Conservation (phyloP, 2,329 filamentous ascomycete genomes). For the Fusarium sublunatum region DNA sequence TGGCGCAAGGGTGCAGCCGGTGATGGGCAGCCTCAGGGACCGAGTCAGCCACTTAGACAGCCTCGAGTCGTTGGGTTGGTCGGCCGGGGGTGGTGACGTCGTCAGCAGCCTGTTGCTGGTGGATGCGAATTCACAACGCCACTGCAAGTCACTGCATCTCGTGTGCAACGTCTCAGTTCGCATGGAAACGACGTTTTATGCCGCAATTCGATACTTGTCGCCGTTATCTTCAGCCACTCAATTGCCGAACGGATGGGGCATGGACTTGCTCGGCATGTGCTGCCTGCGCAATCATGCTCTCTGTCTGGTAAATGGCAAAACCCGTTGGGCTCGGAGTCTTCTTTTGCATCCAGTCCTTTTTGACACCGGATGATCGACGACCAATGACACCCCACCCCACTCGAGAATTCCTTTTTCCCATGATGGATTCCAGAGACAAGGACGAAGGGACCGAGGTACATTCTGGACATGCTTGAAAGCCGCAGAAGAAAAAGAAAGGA, state of each 20-base stretch:
- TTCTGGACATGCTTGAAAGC: conserved; percentile 16
- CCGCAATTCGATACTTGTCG: conserved; percentile 9
- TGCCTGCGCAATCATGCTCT: conserved; percentile 15
- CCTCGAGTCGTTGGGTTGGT: conserved; percentile 20
- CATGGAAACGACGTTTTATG: conserved; percentile 8
- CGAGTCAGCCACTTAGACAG: conserved; percentile 25
- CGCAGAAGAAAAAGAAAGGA: conserved; percentile 27
- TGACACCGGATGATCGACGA: conserved; percentile 40
- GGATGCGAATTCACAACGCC: conserved; percentile 34
- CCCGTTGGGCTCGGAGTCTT: conserved; percentile 12
- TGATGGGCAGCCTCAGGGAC: conserved; percentile 23
- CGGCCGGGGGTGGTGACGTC: conserved; percentile 35
- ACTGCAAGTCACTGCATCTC: conserved; percentile 21
- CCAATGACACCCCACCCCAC: conserved; percentile 32
- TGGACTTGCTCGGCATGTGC: conserved; percentile 10
- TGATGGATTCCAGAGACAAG: conserved; percentile 24
- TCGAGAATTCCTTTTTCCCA: conserved; percentile 26
- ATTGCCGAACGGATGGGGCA: not conserved
- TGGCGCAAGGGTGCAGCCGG: conserved; percentile 24
- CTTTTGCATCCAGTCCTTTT: conserved; percentile 18
- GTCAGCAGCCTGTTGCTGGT: conserved; percentile 28
- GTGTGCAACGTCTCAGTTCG: conserved; percentile 17
- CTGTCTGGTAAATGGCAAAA: conserved; percentile 22
- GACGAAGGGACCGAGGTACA: conserved; percentile 8
- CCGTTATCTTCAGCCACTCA: not conserved